phyloP scores from a whole-genome alignment of 2,329 filamentous ascomycete species.

The Alternaria sp. region DNA sequence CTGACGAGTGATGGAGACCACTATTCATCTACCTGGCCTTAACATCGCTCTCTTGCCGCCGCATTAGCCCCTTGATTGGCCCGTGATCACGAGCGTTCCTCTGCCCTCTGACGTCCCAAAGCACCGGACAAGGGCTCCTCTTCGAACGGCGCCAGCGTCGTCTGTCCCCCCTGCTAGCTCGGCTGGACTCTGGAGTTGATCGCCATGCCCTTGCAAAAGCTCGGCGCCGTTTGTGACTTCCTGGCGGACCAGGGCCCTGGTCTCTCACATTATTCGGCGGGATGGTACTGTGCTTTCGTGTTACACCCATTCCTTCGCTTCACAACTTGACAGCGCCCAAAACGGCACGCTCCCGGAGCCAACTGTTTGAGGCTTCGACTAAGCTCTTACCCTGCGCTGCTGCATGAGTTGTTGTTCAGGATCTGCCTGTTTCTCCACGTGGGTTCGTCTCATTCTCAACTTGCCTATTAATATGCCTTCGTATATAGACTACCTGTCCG shows the following conservation, averaged over 20 bases:
- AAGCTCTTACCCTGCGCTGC: conserved; percentile 42
- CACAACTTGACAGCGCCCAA: conserved; percentile 48
- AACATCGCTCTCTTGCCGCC: conserved; percentile 24
- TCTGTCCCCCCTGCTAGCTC: conserved; percentile 38
- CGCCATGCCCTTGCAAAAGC: conserved; percentile 25
- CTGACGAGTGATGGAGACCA: conserved; percentile 31
- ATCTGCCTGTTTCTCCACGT: conserved; percentile 46
- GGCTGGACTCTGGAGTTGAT: conserved; percentile 36
- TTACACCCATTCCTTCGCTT: conserved; percentile 46
- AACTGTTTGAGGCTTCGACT: conserved; percentile 48
- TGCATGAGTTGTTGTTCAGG: conserved; percentile 44
- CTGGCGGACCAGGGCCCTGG: conserved; percentile 34
- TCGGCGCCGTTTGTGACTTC: conserved; percentile 38
- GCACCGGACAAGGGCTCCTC: conserved; percentile 32
- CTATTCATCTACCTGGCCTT: conserved; percentile 41
- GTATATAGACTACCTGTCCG: conserved; percentile 37
- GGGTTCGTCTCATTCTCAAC: conserved; percentile 38
- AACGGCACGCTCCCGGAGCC: conserved; percentile 48
- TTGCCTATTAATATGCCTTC: conserved; percentile 36
- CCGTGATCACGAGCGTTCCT: conserved; percentile 17
- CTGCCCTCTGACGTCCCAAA: conserved; percentile 34
- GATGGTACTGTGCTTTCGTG: conserved; percentile 40
- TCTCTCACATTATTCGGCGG: conserved; percentile 34
- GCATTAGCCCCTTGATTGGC: conserved; percentile 29
- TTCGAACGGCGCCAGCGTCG: conserved; percentile 33